Evolutionary conservation across 2,329 filamentous ascomycete genomes (phyloP), one percentile per base, ranked within the genome.

Genomic region (Botrytis medusae): DNA sequence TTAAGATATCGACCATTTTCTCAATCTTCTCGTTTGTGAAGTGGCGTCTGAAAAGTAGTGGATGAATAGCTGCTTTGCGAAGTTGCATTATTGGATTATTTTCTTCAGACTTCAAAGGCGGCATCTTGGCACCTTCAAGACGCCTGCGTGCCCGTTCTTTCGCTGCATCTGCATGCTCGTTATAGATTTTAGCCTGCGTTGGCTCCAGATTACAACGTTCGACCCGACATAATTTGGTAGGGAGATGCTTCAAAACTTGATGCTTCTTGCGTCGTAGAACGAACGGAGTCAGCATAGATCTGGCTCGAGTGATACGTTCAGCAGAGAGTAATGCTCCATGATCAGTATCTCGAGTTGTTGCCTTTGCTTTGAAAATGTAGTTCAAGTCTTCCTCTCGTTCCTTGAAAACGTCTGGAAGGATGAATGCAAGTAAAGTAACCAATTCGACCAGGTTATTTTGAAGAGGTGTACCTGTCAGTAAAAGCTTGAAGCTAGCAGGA

Each of bases 361-460:
- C 93, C 79, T 97, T 97, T 80, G 97, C 93, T 77, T 93, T 94
- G 84, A 99, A 99, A 65, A 98, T 92, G 70, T 90, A 92, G 73
- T 92, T 87, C n/a, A 99, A 87, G 74, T 95, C 90, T 14, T 96
- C 91, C 78, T 92, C 90, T 76, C 92, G 90, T 51, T 91, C 88
- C 16, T 88, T 85, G 81, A 99, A 99, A 51, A 98, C 87, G 12
- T 88, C 84, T 0, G 96, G 96, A 82, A 98, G 92, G 79, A 99
- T 94, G 80, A 99, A 98, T n/a, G 92, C 93, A 20, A 99, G 88
- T 22, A 99, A 88, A 3, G 94, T 93, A 59, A 94, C 92, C 79
- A 99, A 89, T 83, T 99, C 96, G 80, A 95, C 91, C 32, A 99
- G 85, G 81, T 98, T 98, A 83, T 99, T 97, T 81, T 97, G 93